Percentiles rank a stretch among this genome's conserved stretches.
These are phyloP conservation scores for Populus hybrid DNA, from an alignment of 441 rosid species.

Conservation along the genomic window DNA sequence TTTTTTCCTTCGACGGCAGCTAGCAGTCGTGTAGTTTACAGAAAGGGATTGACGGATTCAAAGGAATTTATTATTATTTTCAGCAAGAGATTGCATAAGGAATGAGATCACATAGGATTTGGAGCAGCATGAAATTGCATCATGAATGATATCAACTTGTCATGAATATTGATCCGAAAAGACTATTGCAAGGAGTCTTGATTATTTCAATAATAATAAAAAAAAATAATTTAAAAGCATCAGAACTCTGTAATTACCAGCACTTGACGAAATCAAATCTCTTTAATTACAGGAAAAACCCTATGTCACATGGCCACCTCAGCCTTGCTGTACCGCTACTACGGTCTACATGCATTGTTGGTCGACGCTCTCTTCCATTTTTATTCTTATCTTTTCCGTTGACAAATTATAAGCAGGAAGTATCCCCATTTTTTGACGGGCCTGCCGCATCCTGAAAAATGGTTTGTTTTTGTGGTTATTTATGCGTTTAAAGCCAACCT, in stretches of 20 bases:
- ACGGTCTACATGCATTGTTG: not conserved
- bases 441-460: no score
- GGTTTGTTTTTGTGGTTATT: no score
- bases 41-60: not conserved
- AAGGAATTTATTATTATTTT: no score
- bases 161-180: not conserved
- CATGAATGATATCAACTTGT: not conserved
- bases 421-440: no score
- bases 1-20: not conserved
- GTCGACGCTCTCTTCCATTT: not conserved
- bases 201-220: no score
- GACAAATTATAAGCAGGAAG: no score
- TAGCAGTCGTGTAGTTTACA: not conserved
- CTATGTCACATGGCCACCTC: conserved; percentile 5
- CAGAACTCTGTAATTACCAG: not conserved
- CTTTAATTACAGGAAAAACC: not conserved
- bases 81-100: not conserved
- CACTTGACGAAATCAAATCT: not conserved
- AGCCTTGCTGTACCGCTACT: not conserved
- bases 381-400: no score
- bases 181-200: not conserved
- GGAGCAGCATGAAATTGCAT: not conserved
- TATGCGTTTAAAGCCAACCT: no score
- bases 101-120: not conserved
- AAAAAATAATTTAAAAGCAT: not conserved